These are phyloP conservation scores for Cucumis hystrix DNA, from an alignment of 306 rosid species.

Conservation along the genomic window DNA sequence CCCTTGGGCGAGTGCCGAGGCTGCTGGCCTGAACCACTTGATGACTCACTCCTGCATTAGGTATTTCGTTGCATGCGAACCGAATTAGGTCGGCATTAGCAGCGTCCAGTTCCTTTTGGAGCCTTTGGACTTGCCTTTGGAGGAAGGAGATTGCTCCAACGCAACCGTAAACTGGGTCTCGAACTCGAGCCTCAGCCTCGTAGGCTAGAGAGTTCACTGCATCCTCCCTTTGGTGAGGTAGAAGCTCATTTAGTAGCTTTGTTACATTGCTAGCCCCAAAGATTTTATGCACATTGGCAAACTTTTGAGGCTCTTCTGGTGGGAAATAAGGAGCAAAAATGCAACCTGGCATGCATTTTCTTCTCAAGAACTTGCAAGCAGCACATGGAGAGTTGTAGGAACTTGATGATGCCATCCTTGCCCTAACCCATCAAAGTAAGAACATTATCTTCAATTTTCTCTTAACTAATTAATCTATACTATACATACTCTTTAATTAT, in stretches of 20 bases:
- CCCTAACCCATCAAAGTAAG: not conserved
- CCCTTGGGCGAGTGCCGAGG: constrained; percentile 13
- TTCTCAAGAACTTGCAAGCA: constrained; percentile 89
- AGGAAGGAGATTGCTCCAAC: constrained; percentile 95
- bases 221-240: constrained; percentile 88
- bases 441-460: not conserved
- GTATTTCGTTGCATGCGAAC: constrained; percentile 50
- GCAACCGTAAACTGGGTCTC: constrained; percentile 94
- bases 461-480: too few species aligned
- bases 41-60: constrained; percentile 12
- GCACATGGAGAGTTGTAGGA: constrained; percentile 84
- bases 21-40: constrained; percentile 16
- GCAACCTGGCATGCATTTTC: constrained; percentile 93
- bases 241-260: constrained; percentile 86
- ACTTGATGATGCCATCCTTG: constrained; percentile 40
- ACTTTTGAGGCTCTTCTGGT: constrained; percentile 95
- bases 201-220: constrained; percentile 93
- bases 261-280: constrained; percentile 97
- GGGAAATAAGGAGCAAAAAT: constrained; percentile 96
- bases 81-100: constrained; percentile 81
- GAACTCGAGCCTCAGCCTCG: constrained; percentile 89
- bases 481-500: too few species aligned
- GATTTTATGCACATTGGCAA: constrained; percentile 88
- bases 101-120: constrained; percentile 82
- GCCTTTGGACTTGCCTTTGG: constrained; percentile 84